Percentiles rank a stretch among this genome's conserved stretches.
Evolutionary conservation across 2,329 filamentous ascomycete species (phyloP).

Genomic region (Dothidotthia symphoricarpi): DNA sequence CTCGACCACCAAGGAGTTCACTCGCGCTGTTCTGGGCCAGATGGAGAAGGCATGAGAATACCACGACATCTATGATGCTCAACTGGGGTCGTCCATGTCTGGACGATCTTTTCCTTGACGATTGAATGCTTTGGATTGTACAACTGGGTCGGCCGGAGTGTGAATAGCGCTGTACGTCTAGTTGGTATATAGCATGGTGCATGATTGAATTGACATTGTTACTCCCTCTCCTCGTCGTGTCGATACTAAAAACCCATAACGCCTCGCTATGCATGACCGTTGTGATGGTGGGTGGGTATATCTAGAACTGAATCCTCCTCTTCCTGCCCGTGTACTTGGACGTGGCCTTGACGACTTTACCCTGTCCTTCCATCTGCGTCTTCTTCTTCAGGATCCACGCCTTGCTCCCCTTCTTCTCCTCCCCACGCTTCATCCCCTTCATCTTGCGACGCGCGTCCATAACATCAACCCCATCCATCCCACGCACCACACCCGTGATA

Average conservation of each 20-base stretch:
- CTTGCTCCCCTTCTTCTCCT: constrained; percentile 76
- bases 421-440: constrained; percentile 54
- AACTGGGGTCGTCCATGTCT: constrained; percentile 7
- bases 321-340: constrained; percentile 95
- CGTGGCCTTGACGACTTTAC: constrained; percentile 86
- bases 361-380: constrained; percentile 90
- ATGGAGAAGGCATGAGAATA: constrained; percentile 65
- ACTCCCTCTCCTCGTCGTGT: constrained; percentile 19
- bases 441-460: constrained; percentile 53
- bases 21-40: constrained; percentile 86
- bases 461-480: constrained; percentile 84
- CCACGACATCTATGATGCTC: constrained; percentile 6
- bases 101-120: constrained; percentile 17
- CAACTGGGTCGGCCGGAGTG: constrained; percentile 31
- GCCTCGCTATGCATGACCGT: constrained; percentile 37
- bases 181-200: constrained; percentile 43
- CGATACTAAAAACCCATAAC: constrained; percentile 26
- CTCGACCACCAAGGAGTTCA: constrained; percentile 90
- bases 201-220: constrained; percentile 38
- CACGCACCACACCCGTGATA: constrained; percentile 85
- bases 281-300: constrained; percentile 19
- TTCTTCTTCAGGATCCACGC: constrained; percentile 83
- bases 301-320: constrained; percentile 72
- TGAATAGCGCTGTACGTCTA: constrained; percentile 45
- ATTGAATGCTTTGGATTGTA: constrained; percentile 31